phyloP scores from a whole-genome alignment of 768 basidiomycete genomes.

The Lactarius sanguifluus region DNA sequence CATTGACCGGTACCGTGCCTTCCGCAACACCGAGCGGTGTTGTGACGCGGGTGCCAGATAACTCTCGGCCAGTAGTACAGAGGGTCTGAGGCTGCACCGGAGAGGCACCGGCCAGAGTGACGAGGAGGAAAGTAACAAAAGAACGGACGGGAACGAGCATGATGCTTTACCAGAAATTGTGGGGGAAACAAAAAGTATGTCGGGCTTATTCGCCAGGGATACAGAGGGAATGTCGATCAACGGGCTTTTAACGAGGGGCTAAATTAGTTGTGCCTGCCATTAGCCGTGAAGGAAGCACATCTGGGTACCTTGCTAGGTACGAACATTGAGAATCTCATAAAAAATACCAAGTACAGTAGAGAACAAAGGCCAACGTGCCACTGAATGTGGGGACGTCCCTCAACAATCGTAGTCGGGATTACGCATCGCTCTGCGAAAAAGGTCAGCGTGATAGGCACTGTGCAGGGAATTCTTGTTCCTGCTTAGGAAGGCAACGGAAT shows the following conservation, averaged over 20 bases:
- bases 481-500: conserved; percentile 8
- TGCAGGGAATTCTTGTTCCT: conserved; percentile 2
- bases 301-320: background rate
- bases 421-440: background rate
- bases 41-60: conserved; percentile 34
- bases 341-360: background rate
- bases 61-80: conserved; percentile 43
- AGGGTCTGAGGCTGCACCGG: conserved; percentile 38
- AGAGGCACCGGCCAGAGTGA: conserved; percentile 37
- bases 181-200: conserved; percentile 12
- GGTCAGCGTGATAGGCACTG: background rate
- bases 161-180: conserved; percentile 23
- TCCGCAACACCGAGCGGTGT: conserved; percentile 59
- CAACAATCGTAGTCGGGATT: background rate
- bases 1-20: conserved; percentile 49
- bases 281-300: background rate
- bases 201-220: conserved; percentile 3
- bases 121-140: conserved; percentile 36
- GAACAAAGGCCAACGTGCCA: conserved; percentile 1
- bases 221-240: background rate
- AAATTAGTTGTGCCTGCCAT: background rate
- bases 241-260: conserved; percentile 15
- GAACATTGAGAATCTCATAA: background rate
- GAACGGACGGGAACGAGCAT: conserved; percentile 42
- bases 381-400: background rate